Conservation (phyloP, 2,329 filamentous ascomycete genomes). For the Endoconidiophora polonica region DNA sequence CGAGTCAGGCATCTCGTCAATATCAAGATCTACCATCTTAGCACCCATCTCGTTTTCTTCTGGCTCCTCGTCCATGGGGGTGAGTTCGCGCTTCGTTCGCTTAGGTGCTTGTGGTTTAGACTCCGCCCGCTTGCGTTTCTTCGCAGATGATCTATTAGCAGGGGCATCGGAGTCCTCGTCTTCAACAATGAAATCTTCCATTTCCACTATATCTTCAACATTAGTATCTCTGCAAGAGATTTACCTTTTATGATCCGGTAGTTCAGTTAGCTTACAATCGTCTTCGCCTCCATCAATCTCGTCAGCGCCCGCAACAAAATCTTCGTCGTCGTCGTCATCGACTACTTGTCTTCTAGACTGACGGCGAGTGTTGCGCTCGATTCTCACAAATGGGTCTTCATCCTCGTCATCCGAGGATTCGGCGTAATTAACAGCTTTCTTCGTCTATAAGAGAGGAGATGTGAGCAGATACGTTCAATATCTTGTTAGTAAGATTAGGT, state of each 20-base stretch:
- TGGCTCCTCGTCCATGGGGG: constrained; percentile 21
- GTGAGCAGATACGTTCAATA: not conserved
- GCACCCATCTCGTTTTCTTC: constrained; percentile 28
- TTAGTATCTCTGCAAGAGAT: constrained; percentile 1
- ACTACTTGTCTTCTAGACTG: constrained; percentile 40
- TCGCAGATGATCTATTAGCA: constrained; percentile 29
- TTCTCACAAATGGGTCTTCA: constrained; percentile 32
- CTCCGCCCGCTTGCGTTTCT: constrained; percentile 57
- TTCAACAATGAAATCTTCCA: constrained; percentile 75
- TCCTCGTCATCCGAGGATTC: constrained; percentile 73
- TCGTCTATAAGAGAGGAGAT: constrained; percentile 22
- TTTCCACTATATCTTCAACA: constrained; percentile 33
- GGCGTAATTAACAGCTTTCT: constrained; percentile 56
- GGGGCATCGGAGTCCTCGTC: constrained; percentile 72
- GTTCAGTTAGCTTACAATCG: constrained; percentile 29
- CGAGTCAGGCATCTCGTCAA: constrained; percentile 28
- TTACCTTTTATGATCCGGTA: not conserved
- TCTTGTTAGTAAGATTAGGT: not conserved
- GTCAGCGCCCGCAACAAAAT: constrained; percentile 39
- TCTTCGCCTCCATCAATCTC: constrained; percentile 42
- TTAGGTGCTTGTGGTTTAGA: constrained; percentile 42
- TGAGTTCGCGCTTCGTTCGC: constrained; percentile 26
- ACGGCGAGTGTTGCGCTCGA: constrained; percentile 18
- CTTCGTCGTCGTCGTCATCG: constrained; percentile 53
- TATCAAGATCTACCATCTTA: constrained; percentile 30